Percentiles rank a stretch among this genome's conserved stretches.
phyloP scores from a whole-genome alignment of 805 yeast genomes.

The Ogataea ganodermae region DNA sequence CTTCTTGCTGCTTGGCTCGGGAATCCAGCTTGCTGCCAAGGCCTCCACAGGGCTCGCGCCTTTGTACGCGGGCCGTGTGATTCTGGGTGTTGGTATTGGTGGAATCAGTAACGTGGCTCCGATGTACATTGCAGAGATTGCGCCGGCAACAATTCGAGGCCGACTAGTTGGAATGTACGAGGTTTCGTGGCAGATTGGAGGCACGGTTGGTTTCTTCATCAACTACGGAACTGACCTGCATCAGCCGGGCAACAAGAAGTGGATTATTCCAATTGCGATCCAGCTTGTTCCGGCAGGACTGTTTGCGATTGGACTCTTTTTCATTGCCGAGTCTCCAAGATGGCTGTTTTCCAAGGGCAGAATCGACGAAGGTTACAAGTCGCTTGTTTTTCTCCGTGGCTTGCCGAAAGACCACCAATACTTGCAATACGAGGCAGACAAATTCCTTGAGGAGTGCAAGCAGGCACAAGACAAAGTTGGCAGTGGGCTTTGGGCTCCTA shows the following conservation, averaged over 20 bases:
- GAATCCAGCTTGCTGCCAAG: constrained; percentile 13
- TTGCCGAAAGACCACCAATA: constrained; percentile 44
- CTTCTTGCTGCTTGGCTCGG: constrained; percentile 10
- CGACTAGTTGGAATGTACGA: constrained; percentile 60
- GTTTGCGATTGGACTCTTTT: constrained; percentile 40
- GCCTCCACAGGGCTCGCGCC: constrained; percentile 17
- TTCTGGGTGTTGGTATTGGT: constrained; percentile 73
- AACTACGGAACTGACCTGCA: constrained; percentile 34
- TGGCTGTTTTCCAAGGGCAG: constrained; percentile 47
- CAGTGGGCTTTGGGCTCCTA: constrained; percentile 36
- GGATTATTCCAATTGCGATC: constrained; percentile 49
- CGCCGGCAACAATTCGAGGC: constrained; percentile 64
- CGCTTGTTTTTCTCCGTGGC: constrained; percentile 36
- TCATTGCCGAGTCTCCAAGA: constrained; percentile 56
- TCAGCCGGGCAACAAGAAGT: constrained; percentile 30
- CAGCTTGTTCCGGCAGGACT: constrained; percentile 51
- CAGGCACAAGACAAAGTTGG: constrained; percentile 13
- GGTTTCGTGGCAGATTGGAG: constrained; percentile 41
- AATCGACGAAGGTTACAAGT: constrained; percentile 45
- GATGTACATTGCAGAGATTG: constrained; percentile 65
- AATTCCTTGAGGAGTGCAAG: constrained; percentile 55
- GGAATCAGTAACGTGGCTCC: constrained; percentile 70
- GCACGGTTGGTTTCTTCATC: constrained; percentile 34
- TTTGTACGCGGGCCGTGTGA: constrained; percentile 51
- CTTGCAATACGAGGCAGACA: constrained; percentile 56